Conservation (phyloP, 2,329 filamentous ascomycete species). For the Aureobasidium sp. region DNA sequence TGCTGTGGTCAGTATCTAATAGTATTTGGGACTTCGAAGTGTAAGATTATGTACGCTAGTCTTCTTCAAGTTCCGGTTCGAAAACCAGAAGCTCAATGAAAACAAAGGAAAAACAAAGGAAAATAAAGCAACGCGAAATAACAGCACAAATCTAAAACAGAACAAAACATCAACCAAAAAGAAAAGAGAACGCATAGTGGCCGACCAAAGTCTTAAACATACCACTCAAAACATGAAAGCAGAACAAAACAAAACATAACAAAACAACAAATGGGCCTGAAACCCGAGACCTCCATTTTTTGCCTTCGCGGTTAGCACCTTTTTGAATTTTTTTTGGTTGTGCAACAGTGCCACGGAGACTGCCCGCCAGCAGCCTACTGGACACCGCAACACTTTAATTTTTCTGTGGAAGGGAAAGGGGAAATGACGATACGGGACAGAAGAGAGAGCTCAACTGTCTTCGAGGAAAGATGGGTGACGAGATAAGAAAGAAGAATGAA, state of each 20-base stretch:
- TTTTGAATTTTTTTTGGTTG: constrained; percentile 5
- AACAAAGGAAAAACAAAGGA: not conserved
- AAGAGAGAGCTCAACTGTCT: constrained; percentile 2
- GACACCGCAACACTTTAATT: not conserved
- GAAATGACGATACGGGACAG: not conserved
- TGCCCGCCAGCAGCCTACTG: not conserved
- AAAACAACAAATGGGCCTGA: not conserved
- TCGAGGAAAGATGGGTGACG: not conserved
- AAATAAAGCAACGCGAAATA: not conserved
- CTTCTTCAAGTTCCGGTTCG: not conserved
- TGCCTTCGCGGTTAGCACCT: constrained; percentile 4
- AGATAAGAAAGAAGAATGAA: not conserved
- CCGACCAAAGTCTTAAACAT: constrained; percentile 4
- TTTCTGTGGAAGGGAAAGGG: not conserved
- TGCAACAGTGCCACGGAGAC: not conserved
- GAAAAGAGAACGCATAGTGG: not conserved
- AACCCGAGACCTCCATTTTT: constrained; percentile 7
- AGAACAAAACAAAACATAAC: not conserved
- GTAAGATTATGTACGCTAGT: not conserved
- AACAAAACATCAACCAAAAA: not conserved
- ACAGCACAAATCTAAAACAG: not conserved
- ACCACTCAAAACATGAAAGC: not conserved
- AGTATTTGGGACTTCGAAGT: too few relatives aligned
- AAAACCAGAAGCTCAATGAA: not conserved
- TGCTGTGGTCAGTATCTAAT: too few relatives aligned